Base-by-base conservation (phyloP, 306 rosid species). In the Arachis stenosperma region DNA sequence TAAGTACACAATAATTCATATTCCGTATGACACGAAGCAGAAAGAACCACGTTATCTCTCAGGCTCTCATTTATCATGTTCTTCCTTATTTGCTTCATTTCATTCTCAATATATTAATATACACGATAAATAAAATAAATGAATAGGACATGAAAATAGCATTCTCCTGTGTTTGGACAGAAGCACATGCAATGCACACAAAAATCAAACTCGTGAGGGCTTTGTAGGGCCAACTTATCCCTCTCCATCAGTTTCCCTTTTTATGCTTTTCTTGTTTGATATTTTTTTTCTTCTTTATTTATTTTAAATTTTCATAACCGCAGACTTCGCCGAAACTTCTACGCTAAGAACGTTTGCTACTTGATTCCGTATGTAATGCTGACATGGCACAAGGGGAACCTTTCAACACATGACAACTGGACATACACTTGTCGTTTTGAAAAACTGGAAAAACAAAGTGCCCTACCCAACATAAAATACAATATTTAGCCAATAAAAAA, bases 141-240 rank as follows among this genome's bases (percentile, higher is more conserved):
- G 69, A 61, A 65, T 57, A 52, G 37, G 37, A 15, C 27, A 29
- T 64, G 8, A 56, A 70, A 72, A 40, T 36, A 33, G 27, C 56
- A 50, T 8, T 63, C 55, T 36, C 61, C 40, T 47, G 75, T 77
- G 85, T 22, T 22, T 33, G 37, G 37, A 81, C 84, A 79, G 22
- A 46, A 67, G 85, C 96, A 88, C 92, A 81, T 90, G 89, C 65
- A 8, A 41, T 43, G 86, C 66, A 71, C 85, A 33, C 69, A 48
- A 88, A 86, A 88, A 58, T 90, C 90, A 90, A 90, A 77, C 84
- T 58, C 5, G 33, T 7, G 17, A 41, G 60, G 60, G 67, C 68
- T 53, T 65, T 51, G 87, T 84, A 66, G 96, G 88, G 36, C 85
- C 89, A 69, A 3, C 30, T 8, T 5, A 41, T 71, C 68, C 37